These are phyloP conservation scores for Phascolomyces articulosus DNA, from an alignment of 371 early-diverging fungal genomes.

Conservation along the genomic window DNA sequence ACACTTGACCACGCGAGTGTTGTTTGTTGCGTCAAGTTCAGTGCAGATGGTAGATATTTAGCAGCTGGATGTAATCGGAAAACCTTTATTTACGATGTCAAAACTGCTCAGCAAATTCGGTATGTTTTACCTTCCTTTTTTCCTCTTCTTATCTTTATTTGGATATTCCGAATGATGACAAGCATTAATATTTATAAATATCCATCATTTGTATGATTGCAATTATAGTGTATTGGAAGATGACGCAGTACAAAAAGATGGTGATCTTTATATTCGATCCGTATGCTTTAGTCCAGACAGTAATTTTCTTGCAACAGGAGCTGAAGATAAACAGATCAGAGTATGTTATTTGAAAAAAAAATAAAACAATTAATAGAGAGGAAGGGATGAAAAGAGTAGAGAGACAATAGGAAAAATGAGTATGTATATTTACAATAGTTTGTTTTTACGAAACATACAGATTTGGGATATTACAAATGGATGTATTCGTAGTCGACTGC, in stretches of 20 bases:
- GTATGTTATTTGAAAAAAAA: slow-evolving; percentile 37
- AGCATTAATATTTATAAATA: background rate
- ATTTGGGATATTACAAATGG: slow-evolving; percentile 82
- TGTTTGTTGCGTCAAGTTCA: slow-evolving; percentile 95
- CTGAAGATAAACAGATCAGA: slow-evolving; percentile 95
- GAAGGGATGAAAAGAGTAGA: no score
- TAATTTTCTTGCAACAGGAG: slow-evolving; percentile 92
- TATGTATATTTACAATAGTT: background rate
- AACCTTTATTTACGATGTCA: slow-evolving; percentile 85
- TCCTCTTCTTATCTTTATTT: no score
- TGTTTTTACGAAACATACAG: slow-evolving; percentile 17
- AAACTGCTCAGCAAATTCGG: slow-evolving; percentile 66
- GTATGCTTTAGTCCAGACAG: slow-evolving; percentile 97
- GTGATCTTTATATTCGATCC: slow-evolving; percentile 93
- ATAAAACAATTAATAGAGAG: background rate
- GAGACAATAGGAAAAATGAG: no score
- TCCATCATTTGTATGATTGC: background rate
- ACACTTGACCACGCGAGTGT: slow-evolving; percentile 85
- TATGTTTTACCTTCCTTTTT: slow-evolving; percentile 27
- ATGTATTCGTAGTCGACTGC: slow-evolving; percentile 67
- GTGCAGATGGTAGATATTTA: slow-evolving; percentile 84
- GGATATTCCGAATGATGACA: background rate
- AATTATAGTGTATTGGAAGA: slow-evolving; percentile 66
- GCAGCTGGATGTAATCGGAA: slow-evolving; percentile 94
- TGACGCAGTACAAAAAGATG: slow-evolving; percentile 71